Conservation (phyloP, 176 grass and related monocot genomes). For the Pharus latifolius region DNA sequence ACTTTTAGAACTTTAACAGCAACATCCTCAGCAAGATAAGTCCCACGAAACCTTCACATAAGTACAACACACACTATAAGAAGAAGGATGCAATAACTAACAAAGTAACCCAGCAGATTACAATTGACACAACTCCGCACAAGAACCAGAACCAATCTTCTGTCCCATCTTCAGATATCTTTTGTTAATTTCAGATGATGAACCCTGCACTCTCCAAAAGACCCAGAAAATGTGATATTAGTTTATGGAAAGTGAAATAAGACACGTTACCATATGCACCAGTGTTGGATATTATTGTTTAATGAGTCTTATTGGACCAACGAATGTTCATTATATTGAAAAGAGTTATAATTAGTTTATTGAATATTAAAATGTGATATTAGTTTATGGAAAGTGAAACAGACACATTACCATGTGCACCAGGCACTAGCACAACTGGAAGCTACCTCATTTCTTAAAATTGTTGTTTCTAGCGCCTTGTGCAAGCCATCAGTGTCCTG, state of each 20-base stretch:
- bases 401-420: neutral
- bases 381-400: slow-evolving; percentile 8
- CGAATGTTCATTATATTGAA: too few relatives aligned
- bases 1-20: slow-evolving; percentile 91
- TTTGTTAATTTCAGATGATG: slow-evolving; percentile 96
- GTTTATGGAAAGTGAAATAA: slow-evolving; percentile 1
- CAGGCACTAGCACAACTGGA: neutral
- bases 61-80: neutral
- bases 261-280: neutral
- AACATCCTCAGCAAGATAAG: slow-evolving; percentile 88
- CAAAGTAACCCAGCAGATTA: slow-evolving; percentile 18
- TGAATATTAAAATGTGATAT: neutral
- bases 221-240: neutral
- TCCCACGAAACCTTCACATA: slow-evolving; percentile 79
- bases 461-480: slow-evolving; percentile 79
- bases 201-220: slow-evolving; percentile 53
- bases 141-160: slow-evolving; percentile 87
- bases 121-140: slow-evolving; percentile 82
- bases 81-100: slow-evolving; percentile 2
- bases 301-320: too few relatives aligned
- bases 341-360: too few relatives aligned
- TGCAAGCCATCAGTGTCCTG: slow-evolving; percentile 90
- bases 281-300: too few relatives aligned
- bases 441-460: slow-evolving; percentile 87
- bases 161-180: slow-evolving; percentile 73